Evolutionary conservation across 2,329 filamentous ascomycete species (phyloP).

Genomic region (Trichoderma citrinoviride): DNA sequence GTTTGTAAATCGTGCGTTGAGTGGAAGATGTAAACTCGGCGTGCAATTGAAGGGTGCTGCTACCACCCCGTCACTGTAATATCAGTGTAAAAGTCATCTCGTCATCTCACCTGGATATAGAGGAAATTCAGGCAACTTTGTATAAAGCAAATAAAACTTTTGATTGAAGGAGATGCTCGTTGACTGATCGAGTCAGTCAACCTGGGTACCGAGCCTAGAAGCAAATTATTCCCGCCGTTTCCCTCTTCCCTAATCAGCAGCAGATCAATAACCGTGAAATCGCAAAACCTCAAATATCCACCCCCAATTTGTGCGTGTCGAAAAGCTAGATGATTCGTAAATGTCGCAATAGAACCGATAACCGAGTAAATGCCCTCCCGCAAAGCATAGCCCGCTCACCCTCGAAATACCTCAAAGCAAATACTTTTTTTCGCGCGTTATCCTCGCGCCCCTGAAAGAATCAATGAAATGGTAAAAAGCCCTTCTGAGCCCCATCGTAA

Average conservation of each 20-base stretch:
- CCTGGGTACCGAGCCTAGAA: not conserved
- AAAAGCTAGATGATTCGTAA: not conserved
- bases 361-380: not conserved
- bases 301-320: no score
- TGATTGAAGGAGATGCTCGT: not conserved
- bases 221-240: not conserved
- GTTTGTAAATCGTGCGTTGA: constrained; percentile 55
- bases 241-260: not conserved
- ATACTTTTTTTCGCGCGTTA: not conserved
- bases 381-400: not conserved
- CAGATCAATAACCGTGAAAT: not conserved
- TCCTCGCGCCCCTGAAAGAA: not conserved
- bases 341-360: not conserved
- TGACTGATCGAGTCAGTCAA: not conserved
- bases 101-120: not conserved
- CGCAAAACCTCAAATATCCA: not conserved
- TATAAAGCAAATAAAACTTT: not conserved
- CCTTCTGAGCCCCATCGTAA: no score
- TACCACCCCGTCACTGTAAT: not conserved
- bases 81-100: not conserved
- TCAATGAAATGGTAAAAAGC: no score
- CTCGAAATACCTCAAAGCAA: not conserved
- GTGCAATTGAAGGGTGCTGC: not conserved
- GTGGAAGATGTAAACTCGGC: not conserved
- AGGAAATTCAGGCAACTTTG: not conserved